Base-by-base conservation (phyloP, 1,139 yeast genomes). In the Geotrichum cucujoidarum region DNA sequence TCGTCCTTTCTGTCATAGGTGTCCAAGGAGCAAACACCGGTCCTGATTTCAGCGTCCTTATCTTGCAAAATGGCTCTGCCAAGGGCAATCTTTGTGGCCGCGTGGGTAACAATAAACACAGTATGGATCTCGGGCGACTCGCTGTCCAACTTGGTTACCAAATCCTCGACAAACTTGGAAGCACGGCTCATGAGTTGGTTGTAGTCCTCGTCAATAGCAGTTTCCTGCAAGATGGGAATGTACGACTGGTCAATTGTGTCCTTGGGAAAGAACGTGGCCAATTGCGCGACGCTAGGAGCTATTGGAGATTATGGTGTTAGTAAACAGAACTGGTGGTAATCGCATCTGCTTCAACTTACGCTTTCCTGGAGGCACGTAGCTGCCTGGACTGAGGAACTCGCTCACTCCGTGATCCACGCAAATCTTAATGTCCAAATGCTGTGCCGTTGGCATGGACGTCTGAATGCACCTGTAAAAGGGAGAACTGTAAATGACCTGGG, bases 391-490 rank as follows among this genome's bases (percentile, higher is more conserved):
- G n/a, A 51, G 30, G 62, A 61, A 63, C 55, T 68, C 70, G 30
- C 68, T 89, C 14, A 84, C 75, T 0, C 95, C 95, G 49, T 80
- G 51, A 16, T 51, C 53, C 4, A 48, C 47, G 22, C 22, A 43
- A 13, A 86, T 74, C n/a, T 79, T 78, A 30, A 81, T 60, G 13
- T 72, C 77, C 24, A 83, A 66, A 42, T 66, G 64, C 33, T 75
- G 70, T 1, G 90, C 80, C n/a, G 81, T 69, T 1, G 90, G 86
- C 40, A 77, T 75, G 2, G 84, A 77, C 0, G 97, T 89, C 63
- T 92, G 90, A 13, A 90, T 72, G 64, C 97, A 92, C 53, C 97
- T 71, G 63, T 87, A 89, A 64, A 88, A 90, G 0, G 97, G 97
- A 1, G 96, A 87, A 1, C 83, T 70, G 57, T 83, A 71, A 21